Evolutionary conservation across 176 grass and related monocot species (phyloP).

Genomic region (Cenchrus fungigraminus): DNA sequence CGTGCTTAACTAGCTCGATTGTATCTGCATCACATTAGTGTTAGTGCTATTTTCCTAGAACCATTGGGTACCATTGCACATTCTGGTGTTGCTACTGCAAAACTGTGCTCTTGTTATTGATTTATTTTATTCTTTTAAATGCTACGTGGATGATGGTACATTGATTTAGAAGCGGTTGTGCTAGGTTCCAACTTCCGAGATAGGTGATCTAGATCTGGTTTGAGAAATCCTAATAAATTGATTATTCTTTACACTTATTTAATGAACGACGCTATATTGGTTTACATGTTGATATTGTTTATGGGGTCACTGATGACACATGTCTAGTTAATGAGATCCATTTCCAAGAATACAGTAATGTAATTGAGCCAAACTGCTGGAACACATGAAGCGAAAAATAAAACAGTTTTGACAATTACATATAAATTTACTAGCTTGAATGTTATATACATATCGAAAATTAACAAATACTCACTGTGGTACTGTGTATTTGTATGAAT

Average conservation of each 20-base stretch:
- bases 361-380: background rate
- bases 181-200: background rate
- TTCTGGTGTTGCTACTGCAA: background rate
- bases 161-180: background rate
- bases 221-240: background rate
- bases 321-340: background rate
- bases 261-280: background rate
- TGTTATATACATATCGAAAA: background rate
- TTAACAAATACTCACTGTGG: background rate
- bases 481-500: background rate
- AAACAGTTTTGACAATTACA: conserved; percentile 6
- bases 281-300: conserved; percentile 9
- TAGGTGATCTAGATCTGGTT: background rate
- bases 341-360: background rate
- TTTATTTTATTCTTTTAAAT: conserved; percentile 1
- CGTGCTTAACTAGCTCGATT: conserved; percentile 19
- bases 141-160: background rate
- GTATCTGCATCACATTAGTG: background rate
- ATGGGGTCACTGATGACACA: background rate
- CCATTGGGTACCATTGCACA: background rate
- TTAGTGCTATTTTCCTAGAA: background rate
- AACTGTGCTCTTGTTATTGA: background rate
- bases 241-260: background rate
- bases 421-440: conserved; percentile 12
- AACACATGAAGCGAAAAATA: background rate